Percentiles rank a stretch among this genome's conserved stretches.
Evolutionary conservation across 805 yeast species (phyloP).

Genomic region (Saturnispora sekii): DNA sequence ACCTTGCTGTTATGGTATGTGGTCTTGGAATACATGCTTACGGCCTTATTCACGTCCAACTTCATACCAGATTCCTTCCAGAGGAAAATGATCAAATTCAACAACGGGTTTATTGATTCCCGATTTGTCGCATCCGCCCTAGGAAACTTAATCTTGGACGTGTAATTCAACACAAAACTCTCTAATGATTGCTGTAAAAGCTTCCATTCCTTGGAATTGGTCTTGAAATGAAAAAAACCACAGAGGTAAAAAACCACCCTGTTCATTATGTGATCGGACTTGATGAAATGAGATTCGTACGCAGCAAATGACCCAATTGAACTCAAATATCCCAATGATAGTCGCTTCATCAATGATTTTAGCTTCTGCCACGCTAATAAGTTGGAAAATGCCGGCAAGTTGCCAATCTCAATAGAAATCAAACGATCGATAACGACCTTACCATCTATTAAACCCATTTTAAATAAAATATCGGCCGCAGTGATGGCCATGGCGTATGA

Average conservation of each 20-base stretch:
- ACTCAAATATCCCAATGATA: constrained; percentile 1
- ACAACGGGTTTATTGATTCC: constrained; percentile 25
- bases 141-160: constrained; percentile 32
- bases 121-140: constrained; percentile 30
- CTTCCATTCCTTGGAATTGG: not conserved
- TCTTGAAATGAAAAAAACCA: constrained; percentile 14
- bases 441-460: not conserved
- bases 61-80: constrained; percentile 6
- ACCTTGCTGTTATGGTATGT: constrained; percentile 38
- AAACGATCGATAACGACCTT: not conserved
- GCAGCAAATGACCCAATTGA: constrained; percentile 4
- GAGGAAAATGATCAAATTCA: constrained; percentile 21
- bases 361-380: constrained; percentile 19
- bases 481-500: constrained; percentile 1
- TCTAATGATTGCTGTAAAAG: constrained; percentile 7
- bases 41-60: constrained; percentile 20
- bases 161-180: constrained; percentile 8
- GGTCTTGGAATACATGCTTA: constrained; percentile 28
- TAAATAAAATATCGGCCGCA: not conserved
- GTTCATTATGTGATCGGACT: constrained; percentile 5
- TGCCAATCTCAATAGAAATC: not conserved
- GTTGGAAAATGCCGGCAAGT: constrained; percentile 18
- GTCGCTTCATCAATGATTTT: constrained; percentile 8
- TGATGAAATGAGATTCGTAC: constrained; percentile 6
- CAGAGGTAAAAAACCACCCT: constrained; percentile 13